Evolutionary conservation across 2,329 filamentous ascomycete species (phyloP).

Genomic region (Paecilomyces sp.): DNA sequence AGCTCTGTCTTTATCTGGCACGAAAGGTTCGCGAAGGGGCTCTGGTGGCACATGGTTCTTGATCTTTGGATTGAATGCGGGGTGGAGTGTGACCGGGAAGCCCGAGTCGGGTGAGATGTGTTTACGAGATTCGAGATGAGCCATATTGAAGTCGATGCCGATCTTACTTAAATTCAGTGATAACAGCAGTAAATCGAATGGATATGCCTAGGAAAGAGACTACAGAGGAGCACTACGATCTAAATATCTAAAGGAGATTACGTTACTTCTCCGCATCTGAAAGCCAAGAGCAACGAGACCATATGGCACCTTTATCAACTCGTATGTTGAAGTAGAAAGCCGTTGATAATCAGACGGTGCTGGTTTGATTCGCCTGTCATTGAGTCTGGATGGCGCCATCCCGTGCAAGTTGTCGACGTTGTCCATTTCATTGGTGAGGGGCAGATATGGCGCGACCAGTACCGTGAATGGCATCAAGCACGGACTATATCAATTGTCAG

Average conservation of each 20-base stretch:
- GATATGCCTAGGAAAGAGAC: not conserved
- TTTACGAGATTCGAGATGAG: slow-evolving; percentile 39
- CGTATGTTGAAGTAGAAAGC: not conserved
- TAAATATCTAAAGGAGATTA: not conserved
- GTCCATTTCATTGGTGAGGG: not conserved
- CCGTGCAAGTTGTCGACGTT: not conserved
- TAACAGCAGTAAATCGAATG: not conserved
- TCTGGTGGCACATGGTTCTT: slow-evolving; percentile 35
- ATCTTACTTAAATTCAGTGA: not conserved
- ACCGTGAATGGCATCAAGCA: not conserved
- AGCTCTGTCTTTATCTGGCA: slow-evolving; percentile 22
- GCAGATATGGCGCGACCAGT: not conserved
- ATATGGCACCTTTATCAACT: not conserved
- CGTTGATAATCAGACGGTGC: not conserved
- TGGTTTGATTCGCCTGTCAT: not conserved
- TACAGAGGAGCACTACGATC: not conserved
- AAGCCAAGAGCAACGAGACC: not conserved
- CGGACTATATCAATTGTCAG: not conserved
- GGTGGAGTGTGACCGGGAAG: slow-evolving; percentile 40
- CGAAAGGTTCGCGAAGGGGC: slow-evolving; percentile 21
- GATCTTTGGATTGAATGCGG: slow-evolving; percentile 43
- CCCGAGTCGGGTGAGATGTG: slow-evolving; percentile 46
- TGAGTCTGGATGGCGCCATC: not conserved
- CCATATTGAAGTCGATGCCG: slow-evolving; percentile 15
- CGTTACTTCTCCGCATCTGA: not conserved